phyloP scores from a whole-genome alignment of 2,329 filamentous ascomycete genomes.

The Fusarium agapanthi region DNA sequence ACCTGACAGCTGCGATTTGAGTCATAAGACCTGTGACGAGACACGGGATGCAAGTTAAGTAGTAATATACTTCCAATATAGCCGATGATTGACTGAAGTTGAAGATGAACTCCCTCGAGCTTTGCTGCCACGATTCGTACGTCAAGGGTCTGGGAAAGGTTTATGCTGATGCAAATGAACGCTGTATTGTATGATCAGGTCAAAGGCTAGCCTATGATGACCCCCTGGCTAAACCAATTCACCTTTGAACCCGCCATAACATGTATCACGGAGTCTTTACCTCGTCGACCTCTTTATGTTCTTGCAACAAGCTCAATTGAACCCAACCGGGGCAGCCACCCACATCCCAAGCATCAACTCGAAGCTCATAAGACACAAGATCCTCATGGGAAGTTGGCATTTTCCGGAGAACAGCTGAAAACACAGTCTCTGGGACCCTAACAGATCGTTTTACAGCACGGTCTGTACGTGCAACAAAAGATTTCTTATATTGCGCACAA shows the following conservation, averaged over 20 bases:
- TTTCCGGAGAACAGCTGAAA: background rate
- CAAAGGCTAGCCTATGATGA: background rate
- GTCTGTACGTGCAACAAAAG: conserved; percentile 4
- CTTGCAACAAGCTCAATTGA: conserved; percentile 5
- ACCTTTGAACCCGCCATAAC: background rate
- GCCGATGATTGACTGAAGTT: background rate
- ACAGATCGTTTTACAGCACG: background rate
- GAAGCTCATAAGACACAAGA: background rate
- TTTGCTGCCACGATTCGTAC: background rate
- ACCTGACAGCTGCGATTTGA: too few species aligned
- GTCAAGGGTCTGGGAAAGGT: background rate
- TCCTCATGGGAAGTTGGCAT: background rate
- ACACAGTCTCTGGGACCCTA: background rate
- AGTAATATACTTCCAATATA: too few species aligned
- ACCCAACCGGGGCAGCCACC: background rate
- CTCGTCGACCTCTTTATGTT: background rate
- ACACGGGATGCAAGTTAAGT: background rate
- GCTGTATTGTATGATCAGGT: background rate
- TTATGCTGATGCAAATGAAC: background rate
- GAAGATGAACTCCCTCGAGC: background rate
- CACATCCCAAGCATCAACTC: background rate
- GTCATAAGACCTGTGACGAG: background rate
- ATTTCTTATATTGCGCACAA: conserved; percentile 2
- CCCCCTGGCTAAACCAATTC: background rate
- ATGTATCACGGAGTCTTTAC: background rate